Evolutionary conservation across 2,329 filamentous ascomycete genomes (phyloP).

Genomic region (Alternaria arbusti): DNA sequence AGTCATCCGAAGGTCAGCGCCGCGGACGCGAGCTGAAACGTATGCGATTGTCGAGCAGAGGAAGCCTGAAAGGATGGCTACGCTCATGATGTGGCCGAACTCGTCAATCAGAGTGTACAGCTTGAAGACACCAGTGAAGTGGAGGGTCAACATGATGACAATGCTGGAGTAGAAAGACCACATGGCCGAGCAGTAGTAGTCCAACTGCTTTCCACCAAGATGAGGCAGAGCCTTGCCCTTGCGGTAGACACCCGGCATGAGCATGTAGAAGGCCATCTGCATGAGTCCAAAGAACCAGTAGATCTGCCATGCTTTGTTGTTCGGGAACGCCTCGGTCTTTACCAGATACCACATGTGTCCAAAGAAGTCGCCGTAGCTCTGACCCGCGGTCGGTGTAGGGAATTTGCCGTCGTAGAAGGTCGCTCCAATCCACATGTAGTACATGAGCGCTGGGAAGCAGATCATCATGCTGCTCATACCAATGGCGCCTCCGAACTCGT

Average conservation of each 20-base stretch:
- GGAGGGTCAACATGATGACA: slow-evolving; percentile 70
- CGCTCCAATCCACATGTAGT: slow-evolving; percentile 98
- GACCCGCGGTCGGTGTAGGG: slow-evolving; percentile 68
- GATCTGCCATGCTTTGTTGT: slow-evolving; percentile 81
- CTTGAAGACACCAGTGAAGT: slow-evolving; percentile 84
- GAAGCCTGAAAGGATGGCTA: slow-evolving; percentile 91
- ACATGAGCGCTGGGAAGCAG: slow-evolving; percentile 93
- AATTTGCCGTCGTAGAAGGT: slow-evolving; percentile 89
- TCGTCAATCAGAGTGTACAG: slow-evolving; percentile 93
- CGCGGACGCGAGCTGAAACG: slow-evolving; percentile 79
- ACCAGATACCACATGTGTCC: slow-evolving; percentile 73
- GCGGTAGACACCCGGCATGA: slow-evolving; percentile 84
- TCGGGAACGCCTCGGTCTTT: slow-evolving; percentile 85
- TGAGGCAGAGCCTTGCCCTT: slow-evolving; percentile 89
- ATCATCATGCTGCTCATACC: slow-evolving; percentile 87
- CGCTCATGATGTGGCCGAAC: slow-evolving; percentile 90
- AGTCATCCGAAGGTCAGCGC: slow-evolving; percentile 90
- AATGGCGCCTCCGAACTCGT: slow-evolving; percentile 87
- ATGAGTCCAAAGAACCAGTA: slow-evolving; percentile 95
- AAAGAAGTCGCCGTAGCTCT: slow-evolving; percentile 75
- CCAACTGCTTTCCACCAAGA: slow-evolving; percentile 81
- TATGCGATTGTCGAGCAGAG: slow-evolving; percentile 84
- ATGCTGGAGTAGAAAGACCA: slow-evolving; percentile 89
- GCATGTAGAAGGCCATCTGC: slow-evolving; percentile 81
- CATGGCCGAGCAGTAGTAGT: slow-evolving; percentile 93